Evolutionary conservation across 148 eudicot species (phyloP).

Genomic region (Fagopyrum homotropicum): DNA sequence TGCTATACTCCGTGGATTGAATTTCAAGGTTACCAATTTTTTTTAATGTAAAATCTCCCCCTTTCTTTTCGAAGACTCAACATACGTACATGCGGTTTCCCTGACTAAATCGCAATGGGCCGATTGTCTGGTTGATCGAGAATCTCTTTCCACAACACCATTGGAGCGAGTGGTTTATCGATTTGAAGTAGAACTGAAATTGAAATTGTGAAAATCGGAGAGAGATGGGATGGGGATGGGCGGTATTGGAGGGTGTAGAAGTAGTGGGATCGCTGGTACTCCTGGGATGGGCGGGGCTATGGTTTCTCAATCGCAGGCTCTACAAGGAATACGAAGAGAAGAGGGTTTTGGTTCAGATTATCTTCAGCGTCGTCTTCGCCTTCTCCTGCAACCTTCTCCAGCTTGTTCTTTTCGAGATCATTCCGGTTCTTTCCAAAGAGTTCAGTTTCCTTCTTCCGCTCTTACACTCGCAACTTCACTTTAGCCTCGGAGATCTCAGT

Average conservation of each 20-base stretch:
- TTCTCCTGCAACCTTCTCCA: constrained; percentile 92
- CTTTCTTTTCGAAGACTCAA: neutral
- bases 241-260: constrained; percentile 60
- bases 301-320: constrained; percentile 79
- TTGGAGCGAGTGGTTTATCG: neutral
- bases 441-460: constrained; percentile 14
- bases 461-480: neutral
- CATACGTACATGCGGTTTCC: neutral
- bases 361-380: constrained; percentile 88
- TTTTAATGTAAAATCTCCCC: neutral
- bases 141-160: neutral
- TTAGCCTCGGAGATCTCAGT: neutral
- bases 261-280: constrained; percentile 59
- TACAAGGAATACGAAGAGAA: constrained; percentile 98
- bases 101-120: too few species aligned
- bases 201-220: neutral
- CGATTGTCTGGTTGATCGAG: neutral
- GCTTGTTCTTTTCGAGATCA: constrained; percentile 91
- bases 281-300: constrained; percentile 85
- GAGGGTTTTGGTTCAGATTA: constrained; percentile 86
- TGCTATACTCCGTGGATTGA: too few species aligned
- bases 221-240: constrained; percentile 68
- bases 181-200: neutral
- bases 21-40: too few species aligned
- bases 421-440: constrained; percentile 92